These are phyloP conservation scores for Dioszegia aurantiaca DNA, from an alignment of 768 basidiomycete species.

Conservation along the genomic window DNA sequence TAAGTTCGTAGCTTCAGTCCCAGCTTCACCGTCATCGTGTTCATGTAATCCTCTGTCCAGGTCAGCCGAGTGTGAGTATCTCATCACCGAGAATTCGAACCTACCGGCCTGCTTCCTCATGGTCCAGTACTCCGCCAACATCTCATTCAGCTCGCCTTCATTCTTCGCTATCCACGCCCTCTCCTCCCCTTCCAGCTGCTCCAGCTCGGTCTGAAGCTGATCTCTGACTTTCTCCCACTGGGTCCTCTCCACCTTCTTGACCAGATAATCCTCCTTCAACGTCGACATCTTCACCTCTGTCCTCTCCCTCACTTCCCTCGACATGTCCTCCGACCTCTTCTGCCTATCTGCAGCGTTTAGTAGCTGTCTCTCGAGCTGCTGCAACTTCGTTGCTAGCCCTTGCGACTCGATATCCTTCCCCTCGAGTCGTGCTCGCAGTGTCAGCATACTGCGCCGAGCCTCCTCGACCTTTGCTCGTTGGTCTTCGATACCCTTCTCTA, in stretches of 20 bases:
- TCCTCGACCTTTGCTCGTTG: constrained; percentile 19
- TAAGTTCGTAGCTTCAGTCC: constrained; percentile 17
- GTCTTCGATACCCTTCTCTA: constrained; percentile 35
- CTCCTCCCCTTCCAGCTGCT: constrained; percentile 65
- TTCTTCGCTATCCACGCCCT: constrained; percentile 57
- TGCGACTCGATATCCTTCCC: constrained; percentile 69
- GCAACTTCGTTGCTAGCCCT: constrained; percentile 65
- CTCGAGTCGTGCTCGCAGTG: constrained; percentile 65
- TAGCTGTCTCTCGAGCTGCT: constrained; percentile 80
- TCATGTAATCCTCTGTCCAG: constrained; percentile 35
- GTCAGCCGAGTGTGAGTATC: neutral
- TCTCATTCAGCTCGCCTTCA: constrained; percentile 73
- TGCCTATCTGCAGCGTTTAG: constrained; percentile 78
- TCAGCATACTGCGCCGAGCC: constrained; percentile 67
- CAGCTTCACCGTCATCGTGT: constrained; percentile 39
- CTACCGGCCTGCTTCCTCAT: constrained; percentile 45
- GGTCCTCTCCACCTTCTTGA: constrained; percentile 32
- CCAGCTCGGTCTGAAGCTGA: constrained; percentile 62
- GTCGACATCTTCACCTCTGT: constrained; percentile 71
- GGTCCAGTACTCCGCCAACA: constrained; percentile 68
- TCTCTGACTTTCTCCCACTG: constrained; percentile 37
- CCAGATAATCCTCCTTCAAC: constrained; percentile 62
- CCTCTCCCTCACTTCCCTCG: constrained; percentile 73
- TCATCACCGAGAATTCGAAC: constrained; percentile 13
- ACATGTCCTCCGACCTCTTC: constrained; percentile 71